These are phyloP conservation scores for Skeletonema grethae DNA, from an alignment of 108 stramenopile genomes.

Conservation along the genomic window DNA sequence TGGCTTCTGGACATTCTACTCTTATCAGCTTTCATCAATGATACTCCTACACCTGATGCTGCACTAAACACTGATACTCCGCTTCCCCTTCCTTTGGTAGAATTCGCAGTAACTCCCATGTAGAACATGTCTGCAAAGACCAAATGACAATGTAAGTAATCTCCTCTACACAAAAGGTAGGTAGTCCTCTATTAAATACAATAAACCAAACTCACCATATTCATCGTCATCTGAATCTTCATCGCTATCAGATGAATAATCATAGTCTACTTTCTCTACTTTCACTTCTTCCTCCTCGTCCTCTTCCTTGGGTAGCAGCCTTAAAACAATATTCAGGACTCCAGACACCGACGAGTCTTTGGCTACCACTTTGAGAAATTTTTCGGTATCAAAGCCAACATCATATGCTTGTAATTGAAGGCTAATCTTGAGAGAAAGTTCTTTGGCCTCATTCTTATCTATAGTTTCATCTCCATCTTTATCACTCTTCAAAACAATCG, in stretches of 20 bases:
- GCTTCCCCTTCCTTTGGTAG: background rate
- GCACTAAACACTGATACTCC: background rate
- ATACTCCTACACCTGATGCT: background rate
- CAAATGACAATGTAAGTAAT: background rate
- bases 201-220: conserved; percentile 35
- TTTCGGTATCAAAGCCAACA: conserved; percentile 39
- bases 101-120: background rate
- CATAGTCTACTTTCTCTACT: background rate
- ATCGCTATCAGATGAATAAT: conserved; percentile 14
- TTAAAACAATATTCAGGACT: conserved; percentile 33
- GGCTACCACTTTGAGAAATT: conserved; percentile 37
- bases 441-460: conserved; percentile 30
- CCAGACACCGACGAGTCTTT: conserved; percentile 25
- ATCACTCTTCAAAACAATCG: conserved; percentile 33
- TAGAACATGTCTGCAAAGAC: conserved; percentile 3
- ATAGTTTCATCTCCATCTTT: conserved; percentile 31
- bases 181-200: background rate
- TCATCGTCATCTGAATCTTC: conserved; percentile 5
- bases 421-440: conserved; percentile 25
- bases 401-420: conserved; percentile 41
- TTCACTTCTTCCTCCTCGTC: background rate
- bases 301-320: conserved; percentile 12
- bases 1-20: background rate
- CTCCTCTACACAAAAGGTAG: background rate
- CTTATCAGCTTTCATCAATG: background rate